Base-by-base conservation (phyloP, 2,329 filamentous ascomycete genomes). In the Rhynchosporium agropyri region DNA sequence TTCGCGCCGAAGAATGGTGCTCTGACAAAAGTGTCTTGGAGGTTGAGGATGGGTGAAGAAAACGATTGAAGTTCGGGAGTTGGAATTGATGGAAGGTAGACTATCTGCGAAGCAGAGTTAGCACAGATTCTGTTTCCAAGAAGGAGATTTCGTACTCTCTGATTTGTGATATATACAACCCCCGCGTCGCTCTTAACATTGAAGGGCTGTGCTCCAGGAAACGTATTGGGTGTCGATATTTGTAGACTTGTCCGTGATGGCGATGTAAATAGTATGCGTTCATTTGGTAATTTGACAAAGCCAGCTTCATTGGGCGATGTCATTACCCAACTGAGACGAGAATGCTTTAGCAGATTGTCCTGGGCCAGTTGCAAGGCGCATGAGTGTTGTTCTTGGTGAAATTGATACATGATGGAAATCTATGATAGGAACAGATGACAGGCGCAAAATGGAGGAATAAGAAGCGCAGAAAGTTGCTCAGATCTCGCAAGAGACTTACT, bases 1-100 rank as follows among this genome's bases (percentile, higher is more conserved):
- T 96, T 97, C 4, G 92, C 89, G 26, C 94, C 93, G 76, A 97
- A 96, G 81, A 93, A 96, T 40, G 94, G 93, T 2, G 93, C 91
- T 38, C 89, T 87, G 65, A 96, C 90, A 72, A 90, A 91, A 6
- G 90, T 90, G 76, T 98, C 94, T 76, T 91, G 86, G 50, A 96
- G 84, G 74, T 94, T 93, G 67, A 97, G 84, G 65, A 97, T 89
- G 46, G 93, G 93, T 0, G 89, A 88, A 48, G 92, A 92, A 77
- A 98, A 97, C 56, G 92, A 97, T 75, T 94, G 88, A 74, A 97
- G 75, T 31, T 70, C 77, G 60, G 82, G 79, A 20, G 88, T 90
- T 4, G 88, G 83, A 62, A 86, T 83, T 59, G 86, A 80, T 20
- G 94, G 92, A 15, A 98, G 85, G 76, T 97, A 98, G 68, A 98